These are phyloP conservation scores for Olyra latifolia DNA, from an alignment of 176 grass and related monocot genomes.

Conservation along the genomic window DNA sequence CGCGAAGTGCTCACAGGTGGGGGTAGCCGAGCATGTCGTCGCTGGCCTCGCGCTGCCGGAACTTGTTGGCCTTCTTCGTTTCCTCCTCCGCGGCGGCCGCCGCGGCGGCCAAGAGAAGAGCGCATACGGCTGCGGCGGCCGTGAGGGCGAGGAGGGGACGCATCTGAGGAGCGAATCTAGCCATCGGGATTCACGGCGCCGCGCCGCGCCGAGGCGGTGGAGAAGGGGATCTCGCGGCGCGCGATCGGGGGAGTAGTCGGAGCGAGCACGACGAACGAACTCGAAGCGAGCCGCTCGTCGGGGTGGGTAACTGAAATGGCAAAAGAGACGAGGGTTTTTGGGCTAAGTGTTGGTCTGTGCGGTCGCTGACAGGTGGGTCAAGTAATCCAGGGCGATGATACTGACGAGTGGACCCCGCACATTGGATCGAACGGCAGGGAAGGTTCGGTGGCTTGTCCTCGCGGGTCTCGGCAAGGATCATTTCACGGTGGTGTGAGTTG, in stretches of 20 bases:
- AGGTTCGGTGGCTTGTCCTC: not conserved
- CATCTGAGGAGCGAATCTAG: constrained; percentile 33
- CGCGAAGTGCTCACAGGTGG: constrained; percentile 49
- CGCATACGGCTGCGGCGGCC: constrained; percentile 26
- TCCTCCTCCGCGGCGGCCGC: constrained; percentile 5
- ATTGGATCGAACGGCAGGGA: not conserved
- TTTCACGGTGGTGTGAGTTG: too few relatives aligned
- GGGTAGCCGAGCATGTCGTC: constrained; percentile 80
- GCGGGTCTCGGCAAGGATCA: not conserved
- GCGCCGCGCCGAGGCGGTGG: not conserved
- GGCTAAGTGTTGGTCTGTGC: not conserved
- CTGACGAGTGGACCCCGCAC: not conserved
- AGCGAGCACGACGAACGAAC: constrained; percentile 26
- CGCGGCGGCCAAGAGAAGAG: constrained; percentile 18
- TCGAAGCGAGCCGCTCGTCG: constrained; percentile 25
- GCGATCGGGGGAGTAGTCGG: constrained; percentile 10
- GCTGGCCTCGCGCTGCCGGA: constrained; percentile 89
- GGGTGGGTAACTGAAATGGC: not conserved
- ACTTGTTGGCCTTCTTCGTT: constrained; percentile 70
- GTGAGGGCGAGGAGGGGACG: constrained; percentile 26
- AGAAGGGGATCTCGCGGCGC: constrained; percentile 38
- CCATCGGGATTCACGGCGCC: not conserved
- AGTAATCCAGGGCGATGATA: not conserved
- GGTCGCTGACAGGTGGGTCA: not conserved
- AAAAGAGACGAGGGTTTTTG: not conserved